Conservation (phyloP, 331 rosid genomes). For the Quercus phellos region DNA sequence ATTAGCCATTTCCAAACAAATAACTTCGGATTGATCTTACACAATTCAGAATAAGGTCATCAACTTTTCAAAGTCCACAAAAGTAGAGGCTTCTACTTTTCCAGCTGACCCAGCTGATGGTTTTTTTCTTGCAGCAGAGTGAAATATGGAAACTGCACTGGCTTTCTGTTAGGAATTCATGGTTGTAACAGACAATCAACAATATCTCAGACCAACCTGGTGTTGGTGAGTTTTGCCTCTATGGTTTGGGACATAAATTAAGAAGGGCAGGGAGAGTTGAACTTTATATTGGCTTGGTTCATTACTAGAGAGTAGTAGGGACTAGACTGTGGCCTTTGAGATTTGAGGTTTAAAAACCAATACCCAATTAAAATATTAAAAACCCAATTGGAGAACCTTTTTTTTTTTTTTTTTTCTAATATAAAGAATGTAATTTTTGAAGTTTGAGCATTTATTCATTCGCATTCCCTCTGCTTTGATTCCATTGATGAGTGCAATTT, state of each 20-base stretch:
- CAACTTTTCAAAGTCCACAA: constrained; percentile 2
- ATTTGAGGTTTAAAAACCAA: not conserved
- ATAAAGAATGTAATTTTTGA: no score
- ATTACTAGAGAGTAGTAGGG: no score
- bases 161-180: not conserved
- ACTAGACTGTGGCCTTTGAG: not conserved
- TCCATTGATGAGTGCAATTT: no score
- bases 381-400: no score
- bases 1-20: constrained; percentile 32
- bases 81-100: not conserved
- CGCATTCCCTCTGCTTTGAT: no score
- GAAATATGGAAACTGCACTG: not conserved
- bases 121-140: not conserved
- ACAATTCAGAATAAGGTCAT: constrained; percentile 13
- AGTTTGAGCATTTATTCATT: no score
- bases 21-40: constrained; percentile 1
- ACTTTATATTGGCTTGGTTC: no score
- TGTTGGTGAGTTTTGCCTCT: no score
- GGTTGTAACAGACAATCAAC: not conserved
- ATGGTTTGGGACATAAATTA: not conserved
- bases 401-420: no score
- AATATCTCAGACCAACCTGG: not conserved
- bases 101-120: not conserved
- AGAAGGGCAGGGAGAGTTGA: not conserved
- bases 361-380: not conserved